Conservation (phyloP, 2,329 filamentous ascomycete species). For the Penicillium sp. region DNA sequence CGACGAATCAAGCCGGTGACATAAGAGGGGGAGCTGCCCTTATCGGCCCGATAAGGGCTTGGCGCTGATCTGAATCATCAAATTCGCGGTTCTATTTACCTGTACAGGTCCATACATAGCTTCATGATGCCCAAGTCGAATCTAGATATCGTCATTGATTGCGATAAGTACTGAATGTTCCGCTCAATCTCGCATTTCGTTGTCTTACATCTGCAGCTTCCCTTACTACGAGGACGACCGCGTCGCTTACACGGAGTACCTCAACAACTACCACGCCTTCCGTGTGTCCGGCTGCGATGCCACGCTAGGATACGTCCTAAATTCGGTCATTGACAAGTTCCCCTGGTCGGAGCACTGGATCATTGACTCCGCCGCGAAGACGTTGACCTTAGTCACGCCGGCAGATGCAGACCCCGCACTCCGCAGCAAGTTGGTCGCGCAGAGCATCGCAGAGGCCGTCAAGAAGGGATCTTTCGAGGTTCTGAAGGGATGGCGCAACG, state of each 20-base stretch:
- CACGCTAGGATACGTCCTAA: constrained; percentile 57
- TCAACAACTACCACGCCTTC: constrained; percentile 57
- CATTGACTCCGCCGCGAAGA: constrained; percentile 57
- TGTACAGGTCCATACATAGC: not conserved
- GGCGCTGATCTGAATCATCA: constrained; percentile 1
- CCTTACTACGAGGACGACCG: constrained; percentile 65
- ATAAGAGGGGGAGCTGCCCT: constrained; percentile 23
- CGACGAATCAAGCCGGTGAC: constrained; percentile 16
- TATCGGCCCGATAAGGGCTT: constrained; percentile 26
- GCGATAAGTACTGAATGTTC: constrained; percentile 46
- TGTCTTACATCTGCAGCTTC: constrained; percentile 54
- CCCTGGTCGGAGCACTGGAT: constrained; percentile 53
- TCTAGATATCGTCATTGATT: constrained; percentile 54
- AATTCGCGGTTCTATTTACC: not conserved
- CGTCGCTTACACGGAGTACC: constrained; percentile 51
- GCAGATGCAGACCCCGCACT: constrained; percentile 55
- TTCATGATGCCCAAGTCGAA: constrained; percentile 42
- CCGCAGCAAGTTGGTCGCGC: constrained; percentile 55
- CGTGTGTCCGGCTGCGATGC: constrained; percentile 63
- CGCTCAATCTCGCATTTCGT: not conserved
- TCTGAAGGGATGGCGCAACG: constrained; percentile 72
- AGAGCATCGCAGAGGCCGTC: constrained; percentile 64
- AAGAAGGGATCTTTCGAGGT: constrained; percentile 67
- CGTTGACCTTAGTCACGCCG: constrained; percentile 57
- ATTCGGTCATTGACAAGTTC: constrained; percentile 42